Conservation (phyloP, 2,329 filamentous ascomycete genomes). For the Didymella lethalis region DNA sequence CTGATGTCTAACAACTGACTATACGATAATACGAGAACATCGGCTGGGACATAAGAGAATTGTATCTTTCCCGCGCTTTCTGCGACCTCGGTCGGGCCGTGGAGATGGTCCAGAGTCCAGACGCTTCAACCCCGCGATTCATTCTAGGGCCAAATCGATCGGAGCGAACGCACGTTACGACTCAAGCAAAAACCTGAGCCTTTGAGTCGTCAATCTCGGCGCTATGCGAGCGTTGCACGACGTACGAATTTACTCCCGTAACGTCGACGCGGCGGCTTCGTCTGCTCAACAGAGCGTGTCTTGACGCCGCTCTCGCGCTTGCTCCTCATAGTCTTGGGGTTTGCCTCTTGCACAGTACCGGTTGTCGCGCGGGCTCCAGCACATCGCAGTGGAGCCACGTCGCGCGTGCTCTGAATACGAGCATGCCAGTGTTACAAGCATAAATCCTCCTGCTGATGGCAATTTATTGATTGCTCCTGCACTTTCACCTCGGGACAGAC, state of each 20-base stretch:
- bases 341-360: background rate
- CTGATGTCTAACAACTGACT: background rate
- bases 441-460: conserved; percentile 3
- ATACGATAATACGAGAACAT: conserved; percentile 10
- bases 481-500: conserved; percentile 2
- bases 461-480: conserved; percentile 12
- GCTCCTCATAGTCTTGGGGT: background rate
- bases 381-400: conserved; percentile 18
- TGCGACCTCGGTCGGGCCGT: background rate
- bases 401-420: conserved; percentile 6
- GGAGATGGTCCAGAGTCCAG: background rate
- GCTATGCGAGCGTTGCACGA: conserved; percentile 8
- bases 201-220: conserved; percentile 7
- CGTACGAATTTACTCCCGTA: conserved; percentile 6
- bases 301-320: conserved; percentile 5
- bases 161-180: background rate
- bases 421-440: background rate
- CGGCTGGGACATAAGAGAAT: background rate
- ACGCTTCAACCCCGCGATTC: background rate
- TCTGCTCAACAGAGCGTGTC: conserved; percentile 11
- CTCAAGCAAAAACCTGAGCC: background rate
- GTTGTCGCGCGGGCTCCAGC: background rate
- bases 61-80: background rate
- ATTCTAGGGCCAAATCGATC: background rate
- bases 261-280: conserved; percentile 9